A percentile compares a stretch with the other conserved stretches of the same genome.
These are phyloP conservation scores for Trichomonascus vanleenenianus DNA, from an alignment of 805 yeast species.

Conservation along the genomic window DNA sequence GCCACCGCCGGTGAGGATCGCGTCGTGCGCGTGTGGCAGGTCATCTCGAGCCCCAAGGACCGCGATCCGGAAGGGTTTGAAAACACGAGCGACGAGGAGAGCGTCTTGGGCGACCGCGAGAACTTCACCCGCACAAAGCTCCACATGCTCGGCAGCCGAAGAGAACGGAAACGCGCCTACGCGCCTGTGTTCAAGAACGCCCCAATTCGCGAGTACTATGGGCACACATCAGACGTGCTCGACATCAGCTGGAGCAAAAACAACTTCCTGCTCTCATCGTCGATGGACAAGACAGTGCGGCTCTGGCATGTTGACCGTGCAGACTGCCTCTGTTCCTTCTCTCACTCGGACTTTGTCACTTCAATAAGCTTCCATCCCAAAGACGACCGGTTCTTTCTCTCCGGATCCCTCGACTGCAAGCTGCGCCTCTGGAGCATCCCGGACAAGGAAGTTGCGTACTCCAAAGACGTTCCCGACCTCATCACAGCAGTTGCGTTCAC, in stretches of 20 bases:
- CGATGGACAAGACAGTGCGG: constrained; percentile 77
- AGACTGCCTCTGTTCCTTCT: constrained; percentile 54
- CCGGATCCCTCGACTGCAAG: constrained; percentile 72
- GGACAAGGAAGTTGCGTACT: constrained; percentile 56
- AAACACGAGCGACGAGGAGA: constrained; percentile 8
- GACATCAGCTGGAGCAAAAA: constrained; percentile 84
- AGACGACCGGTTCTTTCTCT: constrained; percentile 80
- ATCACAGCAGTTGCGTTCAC: constrained; percentile 72
- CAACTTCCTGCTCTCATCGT: constrained; percentile 68
- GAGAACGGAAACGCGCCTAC: constrained; percentile 26
- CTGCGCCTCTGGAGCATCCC: constrained; percentile 80
- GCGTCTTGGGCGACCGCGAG: constrained; percentile 2
- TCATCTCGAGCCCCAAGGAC: constrained; percentile 63
- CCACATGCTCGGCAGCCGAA: neutral
- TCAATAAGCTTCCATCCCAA: constrained; percentile 70
- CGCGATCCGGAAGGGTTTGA: constrained; percentile 35
- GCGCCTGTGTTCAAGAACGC: constrained; percentile 74
- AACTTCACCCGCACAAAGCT: constrained; percentile 1
- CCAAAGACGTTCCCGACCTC: constrained; percentile 52
- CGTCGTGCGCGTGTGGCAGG: constrained; percentile 67
- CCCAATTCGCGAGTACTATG: constrained; percentile 54
- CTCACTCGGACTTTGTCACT: constrained; percentile 78
- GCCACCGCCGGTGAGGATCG: constrained; percentile 82
- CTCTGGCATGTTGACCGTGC: constrained; percentile 77
- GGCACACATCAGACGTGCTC: constrained; percentile 65